Evolutionary conservation across 352 stramenopile species (phyloP), one percentile per base, ranked within the genome.

Genomic region (Chrysophaeum taylorii): DNA sequence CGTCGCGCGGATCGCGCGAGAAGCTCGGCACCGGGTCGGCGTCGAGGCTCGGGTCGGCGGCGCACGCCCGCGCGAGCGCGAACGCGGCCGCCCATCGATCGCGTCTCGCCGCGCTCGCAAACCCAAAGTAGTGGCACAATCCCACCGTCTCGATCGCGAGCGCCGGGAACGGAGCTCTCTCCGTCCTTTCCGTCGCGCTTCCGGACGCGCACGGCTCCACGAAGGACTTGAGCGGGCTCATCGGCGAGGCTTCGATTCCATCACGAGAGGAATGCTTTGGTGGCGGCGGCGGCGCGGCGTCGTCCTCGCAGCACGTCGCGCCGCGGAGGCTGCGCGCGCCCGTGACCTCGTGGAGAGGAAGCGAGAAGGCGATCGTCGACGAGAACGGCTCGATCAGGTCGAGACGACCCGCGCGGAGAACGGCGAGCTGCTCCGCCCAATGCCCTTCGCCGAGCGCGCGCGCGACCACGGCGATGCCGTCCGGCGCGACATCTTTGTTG

Each of bases 361-460:
- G 31, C 2, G 57, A 31, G 4, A 66, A 21, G 7, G 18, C 36
- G 1, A 23, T 1, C 36, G 57, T 2, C 2, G 35, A 66, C 0
- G 14, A 9, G 9, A 66, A 45, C 31, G 57, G 14, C 7, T 66
- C 57, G 31, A 66, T 18, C 14, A 66, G 33, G n/a, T 66, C 57
- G 9, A 66, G n/a, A 12, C 57, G 57, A 1, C 57, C 57, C 16
- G 2, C 18, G 12, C 57, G 31, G 2, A 66, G 21, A 7, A 66
- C 57, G 12, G 57, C 57, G 2, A 66, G 31, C 77, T 87, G 82
- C 77, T 91, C 85, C 52, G 81, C 69, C 85, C 85, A 91, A 68
- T 86, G 82, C 33, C 77, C 78, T 68, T 91, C 84, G 74, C 81
- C 89, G 25, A 89, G 79, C 54, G 78, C 82, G 64, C 84, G 72